Base-by-base conservation (phyloP, 208 protist species). In the Acanthamoeba castellanii region DNA sequence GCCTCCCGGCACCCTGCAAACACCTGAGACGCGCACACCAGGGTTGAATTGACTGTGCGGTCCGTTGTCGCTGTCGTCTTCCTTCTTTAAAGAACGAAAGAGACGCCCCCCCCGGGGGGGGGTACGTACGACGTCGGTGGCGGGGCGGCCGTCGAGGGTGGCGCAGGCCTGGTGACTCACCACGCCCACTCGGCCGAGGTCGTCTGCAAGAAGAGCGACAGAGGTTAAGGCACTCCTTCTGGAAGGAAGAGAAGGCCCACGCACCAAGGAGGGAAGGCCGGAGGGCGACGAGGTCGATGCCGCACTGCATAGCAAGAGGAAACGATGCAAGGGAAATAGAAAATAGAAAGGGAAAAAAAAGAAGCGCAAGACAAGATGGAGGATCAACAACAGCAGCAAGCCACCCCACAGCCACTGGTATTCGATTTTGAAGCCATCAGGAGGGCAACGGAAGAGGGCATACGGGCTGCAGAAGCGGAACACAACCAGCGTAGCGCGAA, bases 161-260 rank as follows among this genome's bases (percentile, higher is more conserved):
- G 78, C 45, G 78, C 78, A 87, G 25, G 78, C 78, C 47, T 87
- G 78, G 78, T 87, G 78, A n/a, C 78, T 87, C 2, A 87, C 78
- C 37, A 87, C 50, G 22, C 78, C 78, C 47, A 87, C 78, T 1
- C 78, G 18, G 4, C 78, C 78, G 7, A 87, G 78, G 32, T 30
- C 47, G 47, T 87, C 78, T 87, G 18, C 5, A 47, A 11, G 42
- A 9, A n/a, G 25, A 70, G 32, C 16, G 27, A 7, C 30, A 11
- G 1, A 45, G 68, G 1, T 45, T 30, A 27, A 37, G 34, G 8
- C 30, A 6, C n/a, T 42, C 2, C 68, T 42, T 37, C 68, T 27
- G 6, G 27, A 2, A 27, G 13, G 64, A 70, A 16, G 14, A n/a
- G n/a, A n/a, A n/a, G 47, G 7, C 47, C 50, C 47, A 34, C n/a